Conservation (phyloP, 352 stramenopile genomes). For the Pelagophyceae sp. region DNA sequence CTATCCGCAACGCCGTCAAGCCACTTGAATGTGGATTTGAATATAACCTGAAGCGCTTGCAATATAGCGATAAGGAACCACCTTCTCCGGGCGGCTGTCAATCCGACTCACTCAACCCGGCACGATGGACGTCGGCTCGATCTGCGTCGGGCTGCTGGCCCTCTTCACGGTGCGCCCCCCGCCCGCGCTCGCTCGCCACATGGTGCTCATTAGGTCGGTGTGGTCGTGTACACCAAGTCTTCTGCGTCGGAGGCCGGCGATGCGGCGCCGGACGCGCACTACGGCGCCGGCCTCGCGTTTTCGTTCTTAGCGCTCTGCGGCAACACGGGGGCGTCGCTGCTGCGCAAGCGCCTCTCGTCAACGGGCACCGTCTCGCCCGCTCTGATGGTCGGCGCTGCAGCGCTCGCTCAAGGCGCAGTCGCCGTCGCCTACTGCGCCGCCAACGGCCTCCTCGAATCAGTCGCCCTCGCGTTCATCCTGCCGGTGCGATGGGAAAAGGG, state of each 20-base stretch:
- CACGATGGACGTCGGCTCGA: too few species aligned
- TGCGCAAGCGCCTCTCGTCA: not conserved
- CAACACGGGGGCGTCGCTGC: constrained; percentile 2
- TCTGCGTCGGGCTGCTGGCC: too few species aligned
- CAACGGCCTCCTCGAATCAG: not conserved
- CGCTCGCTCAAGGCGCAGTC: not conserved
- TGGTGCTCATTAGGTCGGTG: not conserved
- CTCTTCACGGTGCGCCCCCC: too few species aligned
- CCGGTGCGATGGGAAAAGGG: too few species aligned
- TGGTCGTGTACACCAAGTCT: not conserved
- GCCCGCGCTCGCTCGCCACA: too few species aligned
- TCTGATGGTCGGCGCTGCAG: not conserved
- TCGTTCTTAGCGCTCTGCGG: not conserved
- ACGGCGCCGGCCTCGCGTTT: not conserved
- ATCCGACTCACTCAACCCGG: too few species aligned
- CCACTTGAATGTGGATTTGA: too few species aligned
- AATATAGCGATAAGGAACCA: too few species aligned
- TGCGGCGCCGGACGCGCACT: not conserved
- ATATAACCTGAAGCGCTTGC: too few species aligned
- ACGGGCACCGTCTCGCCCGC: not conserved
- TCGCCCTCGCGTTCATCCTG: not conserved
- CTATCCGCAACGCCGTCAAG: too few species aligned
- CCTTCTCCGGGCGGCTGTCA: too few species aligned
- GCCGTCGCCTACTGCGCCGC: constrained; percentile 1
- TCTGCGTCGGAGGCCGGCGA: not conserved